Evolutionary conservation across 345 rosid species (phyloP).

Genomic region (Citropsis articulata): DNA sequence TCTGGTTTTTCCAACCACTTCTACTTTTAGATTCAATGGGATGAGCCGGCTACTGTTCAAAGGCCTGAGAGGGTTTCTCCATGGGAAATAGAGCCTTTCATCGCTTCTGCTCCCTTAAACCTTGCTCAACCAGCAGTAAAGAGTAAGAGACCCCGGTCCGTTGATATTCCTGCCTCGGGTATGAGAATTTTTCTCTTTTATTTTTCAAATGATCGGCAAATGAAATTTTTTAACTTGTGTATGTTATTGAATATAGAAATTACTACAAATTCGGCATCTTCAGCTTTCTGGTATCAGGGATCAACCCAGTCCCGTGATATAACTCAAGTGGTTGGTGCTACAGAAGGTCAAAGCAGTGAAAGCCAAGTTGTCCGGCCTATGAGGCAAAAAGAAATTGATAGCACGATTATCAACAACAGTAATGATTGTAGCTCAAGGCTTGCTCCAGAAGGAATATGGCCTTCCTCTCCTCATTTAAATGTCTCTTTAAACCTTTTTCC

Average conservation of each 20-base stretch:
- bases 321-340: slow-evolving; percentile 29
- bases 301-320: slow-evolving; percentile 37
- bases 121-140: slow-evolving; percentile 46
- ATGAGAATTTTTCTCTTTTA: slow-evolving; percentile 11
- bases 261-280: slow-evolving; percentile 38
- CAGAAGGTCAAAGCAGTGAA: slow-evolving; percentile 46
- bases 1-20: slow-evolving; percentile 15
- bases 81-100: slow-evolving; percentile 76
- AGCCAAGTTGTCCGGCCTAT: slow-evolving; percentile 33
- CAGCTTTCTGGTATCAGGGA: slow-evolving; percentile 48
- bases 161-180: slow-evolving; percentile 47
- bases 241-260: slow-evolving; percentile 34
- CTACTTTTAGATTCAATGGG: slow-evolving; percentile 64
- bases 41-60: slow-evolving; percentile 61
- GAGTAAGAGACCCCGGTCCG: slow-evolving; percentile 57
- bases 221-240: not conserved
- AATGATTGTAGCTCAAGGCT: slow-evolving; percentile 27
- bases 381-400: slow-evolving; percentile 38
- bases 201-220: not conserved
- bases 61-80: slow-evolving; percentile 81
- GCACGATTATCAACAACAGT: slow-evolving; percentile 15
- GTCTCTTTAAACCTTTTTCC: slow-evolving; percentile 32
- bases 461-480: slow-evolving; percentile 22
- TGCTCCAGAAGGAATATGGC: slow-evolving; percentile 30
- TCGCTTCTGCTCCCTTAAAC: slow-evolving; percentile 32